phyloP scores from a whole-genome alignment of 2,329 filamentous ascomycete species.

The Hymenoscyphus repandus region DNA sequence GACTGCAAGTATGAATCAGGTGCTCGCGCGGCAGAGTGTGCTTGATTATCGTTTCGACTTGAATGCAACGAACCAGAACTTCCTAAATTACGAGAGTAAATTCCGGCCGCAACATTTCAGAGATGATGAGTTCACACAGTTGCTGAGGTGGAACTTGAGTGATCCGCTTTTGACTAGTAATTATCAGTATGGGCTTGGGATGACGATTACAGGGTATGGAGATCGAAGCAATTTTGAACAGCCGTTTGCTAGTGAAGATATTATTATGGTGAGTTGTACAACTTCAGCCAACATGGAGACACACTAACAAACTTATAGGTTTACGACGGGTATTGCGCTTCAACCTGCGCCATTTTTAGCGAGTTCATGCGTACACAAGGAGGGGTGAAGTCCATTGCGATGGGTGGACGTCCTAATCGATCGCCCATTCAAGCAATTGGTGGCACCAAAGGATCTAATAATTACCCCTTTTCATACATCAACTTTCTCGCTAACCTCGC shows the following conservation, averaged over 20 bases:
- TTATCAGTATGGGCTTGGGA: conserved; percentile 20
- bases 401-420: conserved; percentile 52
- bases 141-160: conserved; percentile 23
- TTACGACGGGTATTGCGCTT: conserved; percentile 51
- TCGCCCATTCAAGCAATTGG: conserved; percentile 58
- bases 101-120: conserved; percentile 16
- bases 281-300: background rate
- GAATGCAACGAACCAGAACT: conserved; percentile 19
- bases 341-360: conserved; percentile 54
- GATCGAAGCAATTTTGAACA: conserved; percentile 24
- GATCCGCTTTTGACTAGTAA: conserved; percentile 20
- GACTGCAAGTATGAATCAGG: conserved; percentile 13
- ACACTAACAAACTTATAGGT: background rate
- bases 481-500: conserved; percentile 11
- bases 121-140: conserved; percentile 15
- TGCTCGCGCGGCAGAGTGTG: conserved; percentile 14
- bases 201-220: conserved; percentile 32
- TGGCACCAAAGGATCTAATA: conserved; percentile 52
- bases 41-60: conserved; percentile 22
- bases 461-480: conserved; percentile 17
- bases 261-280: conserved; percentile 36
- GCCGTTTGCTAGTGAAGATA: conserved; percentile 37
- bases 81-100: conserved; percentile 19
- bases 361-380: conserved; percentile 45
- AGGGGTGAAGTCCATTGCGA: conserved; percentile 49